phyloP scores from a whole-genome alignment of 805 yeast genomes.

The Ogataea thermomethanolica region DNA sequence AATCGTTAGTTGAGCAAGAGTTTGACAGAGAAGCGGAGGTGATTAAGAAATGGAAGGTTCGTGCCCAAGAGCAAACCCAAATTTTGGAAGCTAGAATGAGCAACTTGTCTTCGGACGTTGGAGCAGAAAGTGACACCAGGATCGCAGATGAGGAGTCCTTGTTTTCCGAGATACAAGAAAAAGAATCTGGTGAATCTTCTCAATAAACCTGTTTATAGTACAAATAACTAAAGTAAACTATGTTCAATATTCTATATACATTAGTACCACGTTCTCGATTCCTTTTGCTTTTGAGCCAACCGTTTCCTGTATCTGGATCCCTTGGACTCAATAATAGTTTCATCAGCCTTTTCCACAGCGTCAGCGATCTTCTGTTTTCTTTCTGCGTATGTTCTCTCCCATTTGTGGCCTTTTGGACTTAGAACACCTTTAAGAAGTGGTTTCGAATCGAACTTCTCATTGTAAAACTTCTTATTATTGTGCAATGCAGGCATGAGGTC shows the following conservation, averaged over 20 bases:
- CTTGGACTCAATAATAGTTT: constrained; percentile 60
- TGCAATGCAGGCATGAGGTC: constrained; percentile 70
- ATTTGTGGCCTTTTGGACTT: constrained; percentile 74
- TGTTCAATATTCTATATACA: constrained; percentile 6
- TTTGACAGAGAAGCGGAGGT: constrained; percentile 65
- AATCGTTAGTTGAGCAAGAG: constrained; percentile 63
- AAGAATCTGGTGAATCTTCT: neutral
- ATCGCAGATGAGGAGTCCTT: constrained; percentile 24
- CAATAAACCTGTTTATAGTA: constrained; percentile 12
- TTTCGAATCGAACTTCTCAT: constrained; percentile 69
- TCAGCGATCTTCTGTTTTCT: constrained; percentile 59
- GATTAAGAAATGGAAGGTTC: constrained; percentile 68
- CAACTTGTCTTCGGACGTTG: constrained; percentile 25
- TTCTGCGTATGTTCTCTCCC: constrained; percentile 64
- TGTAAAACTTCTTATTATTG: constrained; percentile 64
- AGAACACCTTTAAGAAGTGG: constrained; percentile 72
- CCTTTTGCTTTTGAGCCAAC: constrained; percentile 39
- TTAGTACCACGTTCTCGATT: constrained; percentile 38
- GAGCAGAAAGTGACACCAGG: constrained; percentile 20
- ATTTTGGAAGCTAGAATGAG: constrained; percentile 44
- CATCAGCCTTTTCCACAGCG: constrained; percentile 67
- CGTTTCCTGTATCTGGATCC: constrained; percentile 47
- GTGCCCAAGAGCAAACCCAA: constrained; percentile 65
- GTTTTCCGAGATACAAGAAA: constrained; percentile 15
- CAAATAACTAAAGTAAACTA: neutral